phyloP scores from a whole-genome alignment of 192 early-diverging fungal species.

The Backusella sp. region DNA sequence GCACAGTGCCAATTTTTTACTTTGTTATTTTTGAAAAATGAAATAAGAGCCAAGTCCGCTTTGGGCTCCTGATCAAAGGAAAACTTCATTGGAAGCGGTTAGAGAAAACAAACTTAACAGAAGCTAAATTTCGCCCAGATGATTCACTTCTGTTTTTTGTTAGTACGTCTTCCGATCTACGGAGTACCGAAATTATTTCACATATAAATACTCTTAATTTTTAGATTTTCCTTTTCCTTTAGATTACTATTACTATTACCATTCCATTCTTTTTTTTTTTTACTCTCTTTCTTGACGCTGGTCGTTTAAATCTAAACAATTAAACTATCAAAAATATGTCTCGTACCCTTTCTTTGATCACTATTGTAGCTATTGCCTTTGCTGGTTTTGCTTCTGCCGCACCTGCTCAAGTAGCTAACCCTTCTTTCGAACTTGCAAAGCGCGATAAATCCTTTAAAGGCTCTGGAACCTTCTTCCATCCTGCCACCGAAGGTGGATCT shows the following conservation, averaged over 20 bases:
- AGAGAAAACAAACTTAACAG: background rate
- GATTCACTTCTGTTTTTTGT: background rate
- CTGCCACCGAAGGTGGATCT: conserved; percentile 32
- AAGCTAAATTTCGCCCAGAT: background rate
- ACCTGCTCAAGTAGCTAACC: background rate
- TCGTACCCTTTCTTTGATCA: conserved; percentile 15
- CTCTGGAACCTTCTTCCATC: conserved; percentile 32
- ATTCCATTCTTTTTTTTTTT: conserved; percentile 12
- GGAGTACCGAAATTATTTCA: background rate
- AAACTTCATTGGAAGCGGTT: background rate
- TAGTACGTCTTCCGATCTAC: background rate
- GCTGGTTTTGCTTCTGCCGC: conserved; percentile 7
- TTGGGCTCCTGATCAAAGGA: background rate
- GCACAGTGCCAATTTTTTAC: background rate
- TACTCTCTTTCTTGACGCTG: conserved; percentile 21
- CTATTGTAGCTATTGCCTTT: conserved; percentile 11
- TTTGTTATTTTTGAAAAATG: background rate
- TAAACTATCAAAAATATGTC: background rate
- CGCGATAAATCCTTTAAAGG: conserved; percentile 10
- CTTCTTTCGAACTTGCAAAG: background rate
- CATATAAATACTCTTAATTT: background rate
- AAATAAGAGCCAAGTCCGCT: background rate
- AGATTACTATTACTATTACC: background rate
- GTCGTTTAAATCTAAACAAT: conserved; percentile 15
- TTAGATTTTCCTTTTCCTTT: background rate